Base-by-base conservation (phyloP, 768 basidiomycete species). In the Grammothele lineata region DNA sequence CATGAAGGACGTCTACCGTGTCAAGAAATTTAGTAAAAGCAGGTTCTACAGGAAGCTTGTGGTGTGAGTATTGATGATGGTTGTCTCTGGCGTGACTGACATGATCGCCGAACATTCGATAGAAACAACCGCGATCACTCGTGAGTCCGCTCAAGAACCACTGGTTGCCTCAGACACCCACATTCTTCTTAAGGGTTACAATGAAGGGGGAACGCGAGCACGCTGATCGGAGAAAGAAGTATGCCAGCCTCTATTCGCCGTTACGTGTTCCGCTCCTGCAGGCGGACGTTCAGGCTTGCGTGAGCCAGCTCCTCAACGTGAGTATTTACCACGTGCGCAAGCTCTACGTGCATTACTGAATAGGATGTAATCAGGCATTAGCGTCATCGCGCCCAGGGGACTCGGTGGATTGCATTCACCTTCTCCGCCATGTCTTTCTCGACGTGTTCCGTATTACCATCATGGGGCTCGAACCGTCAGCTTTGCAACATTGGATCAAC, bases 101-200 rank as follows among this genome's bases (percentile, higher is more conserved):
- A n/a, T n/a, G n/a, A n/a, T n/a, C n/a, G n/a, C n/a, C n/a, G n/a
- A n/a, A n/a, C n/a, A n/a, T 48, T 54, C 45, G 10, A 35, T 59
- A 87, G 85, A 66, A 85, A 86, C 62, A 76, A 85, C 63, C 84
- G 85, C 56, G 79, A 87, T 65, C 85, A 87, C 61, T 85, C 83
- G 83, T 84, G 45, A 85, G 85, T 86, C 8, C n/a, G n/a, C 46
- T n/a, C n/a, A n/a, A 19, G 1, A 10, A 40, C 22, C 14, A 68
- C 59, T 61, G 55, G 34, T 60, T n/a, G n/a, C 62, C 59, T 72
- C 70, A 72, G 70, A 73, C 73, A 70, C 51, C 50, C 62, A 66
- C 39, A 67, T 58, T 54, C 46, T 33, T 45, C n/a, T 40, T 5
- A 53, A 87, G 85, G 42, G 86, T 87, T 85, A 87, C 83, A 50